phyloP scores from a whole-genome alignment of 202 grass and related monocot genomes.

The Setaria viridis region DNA sequence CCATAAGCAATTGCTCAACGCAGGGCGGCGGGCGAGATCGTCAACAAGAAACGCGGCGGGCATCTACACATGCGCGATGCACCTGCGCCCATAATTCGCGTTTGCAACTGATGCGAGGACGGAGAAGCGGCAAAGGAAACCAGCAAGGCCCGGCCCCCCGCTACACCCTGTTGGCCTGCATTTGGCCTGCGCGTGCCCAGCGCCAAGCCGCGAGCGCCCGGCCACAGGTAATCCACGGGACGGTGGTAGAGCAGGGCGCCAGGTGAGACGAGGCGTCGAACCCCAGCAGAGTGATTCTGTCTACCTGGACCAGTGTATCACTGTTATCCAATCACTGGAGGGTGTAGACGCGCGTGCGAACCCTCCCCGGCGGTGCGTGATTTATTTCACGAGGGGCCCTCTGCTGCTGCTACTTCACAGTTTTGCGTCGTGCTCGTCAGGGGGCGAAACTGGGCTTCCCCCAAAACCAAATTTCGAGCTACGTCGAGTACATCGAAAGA shows the following conservation, averaged over 20 bases:
- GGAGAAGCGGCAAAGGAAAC: background rate
- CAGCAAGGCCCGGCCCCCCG: background rate
- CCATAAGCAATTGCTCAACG: background rate
- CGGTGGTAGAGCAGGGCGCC: background rate
- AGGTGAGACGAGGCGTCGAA: background rate
- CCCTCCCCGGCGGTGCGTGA: background rate
- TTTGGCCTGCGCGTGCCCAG: background rate
- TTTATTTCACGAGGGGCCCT: background rate
- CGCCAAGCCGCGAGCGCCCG: background rate
- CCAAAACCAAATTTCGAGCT: too few species aligned
- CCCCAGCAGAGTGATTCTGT: too few species aligned
- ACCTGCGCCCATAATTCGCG: background rate
- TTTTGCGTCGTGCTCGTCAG: background rate
- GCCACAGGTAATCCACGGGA: background rate
- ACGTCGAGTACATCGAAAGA: too few species aligned
- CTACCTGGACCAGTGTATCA: background rate
- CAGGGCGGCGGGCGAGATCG: background rate
- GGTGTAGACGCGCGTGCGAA: background rate
- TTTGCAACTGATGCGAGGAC: background rate
- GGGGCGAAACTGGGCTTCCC: too few species aligned
- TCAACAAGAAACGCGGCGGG: conserved; percentile 32
- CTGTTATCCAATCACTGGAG: background rate
- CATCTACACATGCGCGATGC: background rate
- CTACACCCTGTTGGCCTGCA: too few species aligned
- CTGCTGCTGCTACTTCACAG: background rate